Evolutionary conservation across 805 yeast species (phyloP).

Genomic region (Saccharomycopsis lassenensis): DNA sequence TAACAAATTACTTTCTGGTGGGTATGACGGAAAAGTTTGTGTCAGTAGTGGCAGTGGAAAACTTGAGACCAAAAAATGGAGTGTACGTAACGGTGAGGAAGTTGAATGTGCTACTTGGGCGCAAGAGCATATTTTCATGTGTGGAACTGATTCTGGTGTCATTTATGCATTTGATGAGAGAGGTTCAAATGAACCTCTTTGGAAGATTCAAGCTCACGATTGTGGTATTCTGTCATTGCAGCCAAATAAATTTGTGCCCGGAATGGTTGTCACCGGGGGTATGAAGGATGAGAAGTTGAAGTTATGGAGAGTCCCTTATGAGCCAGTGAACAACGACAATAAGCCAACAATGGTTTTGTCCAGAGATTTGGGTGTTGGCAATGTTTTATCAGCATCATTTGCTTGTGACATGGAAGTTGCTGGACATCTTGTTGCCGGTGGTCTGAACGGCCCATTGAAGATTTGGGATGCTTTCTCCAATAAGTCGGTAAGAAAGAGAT

Average conservation of each 20-base stretch:
- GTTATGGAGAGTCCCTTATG: slow-evolving; percentile 67
- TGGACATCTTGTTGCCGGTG: slow-evolving; percentile 80
- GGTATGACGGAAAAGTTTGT: slow-evolving; percentile 78
- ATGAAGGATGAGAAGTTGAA: slow-evolving; percentile 83
- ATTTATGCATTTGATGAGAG: slow-evolving; percentile 85
- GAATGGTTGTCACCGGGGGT: slow-evolving; percentile 76
- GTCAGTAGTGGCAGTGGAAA: slow-evolving; percentile 77
- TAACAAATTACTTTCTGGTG: slow-evolving; percentile 70
- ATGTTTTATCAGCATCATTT: slow-evolving; percentile 71
- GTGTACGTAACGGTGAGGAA: slow-evolving; percentile 60
- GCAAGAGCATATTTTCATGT: slow-evolving; percentile 44
- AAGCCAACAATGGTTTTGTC: slow-evolving; percentile 83
- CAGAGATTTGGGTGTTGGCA: slow-evolving; percentile 90
- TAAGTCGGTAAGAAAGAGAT: slow-evolving; percentile 59
- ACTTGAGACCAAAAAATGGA: slow-evolving; percentile 55
- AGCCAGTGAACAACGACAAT: slow-evolving; percentile 24
- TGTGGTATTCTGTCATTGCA: slow-evolving; percentile 80
- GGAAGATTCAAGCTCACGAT: slow-evolving; percentile 98
- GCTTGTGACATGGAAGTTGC: slow-evolving; percentile 81
- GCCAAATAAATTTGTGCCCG: slow-evolving; percentile 54
- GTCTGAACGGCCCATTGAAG: slow-evolving; percentile 73
- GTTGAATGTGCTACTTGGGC: slow-evolving; percentile 75
- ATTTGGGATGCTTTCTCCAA: slow-evolving; percentile 90
- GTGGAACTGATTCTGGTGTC: slow-evolving; percentile 87
- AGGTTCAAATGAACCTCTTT: slow-evolving; percentile 59